These are phyloP conservation scores for Amaranthus hypochondriacus DNA, from an alignment of 148 eudicot genomes.

Conservation along the genomic window DNA sequence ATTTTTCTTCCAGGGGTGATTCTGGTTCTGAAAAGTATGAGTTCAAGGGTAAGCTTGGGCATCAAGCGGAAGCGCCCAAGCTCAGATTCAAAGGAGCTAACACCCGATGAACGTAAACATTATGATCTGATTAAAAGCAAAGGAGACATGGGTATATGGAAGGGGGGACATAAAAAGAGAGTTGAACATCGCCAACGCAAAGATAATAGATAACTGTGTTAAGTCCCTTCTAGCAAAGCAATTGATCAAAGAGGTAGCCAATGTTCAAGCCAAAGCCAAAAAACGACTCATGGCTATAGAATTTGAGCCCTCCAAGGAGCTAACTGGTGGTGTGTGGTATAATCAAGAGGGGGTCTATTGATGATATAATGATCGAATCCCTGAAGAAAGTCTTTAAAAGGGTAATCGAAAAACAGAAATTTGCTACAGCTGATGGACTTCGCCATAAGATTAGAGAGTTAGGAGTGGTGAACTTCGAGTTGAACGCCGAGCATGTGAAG, in stretches of 20 bases:
- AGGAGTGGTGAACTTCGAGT: slow-evolving; percentile 7
- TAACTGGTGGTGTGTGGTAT: slow-evolving; percentile 81
- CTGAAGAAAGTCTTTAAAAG: slow-evolving; percentile 27
- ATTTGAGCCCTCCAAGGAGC: slow-evolving; percentile 58
- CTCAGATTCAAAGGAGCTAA: slow-evolving; percentile 14
- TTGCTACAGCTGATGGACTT: slow-evolving; percentile 46
- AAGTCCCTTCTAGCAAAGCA: slow-evolving; percentile 33
- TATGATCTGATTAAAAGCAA: slow-evolving; percentile 41
- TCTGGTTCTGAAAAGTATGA: slow-evolving; percentile 12
- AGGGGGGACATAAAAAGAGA: slow-evolving; percentile 42
- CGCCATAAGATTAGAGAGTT: slow-evolving; percentile 22
- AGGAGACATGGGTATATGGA: slow-evolving; percentile 56
- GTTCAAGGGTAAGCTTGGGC: slow-evolving; percentile 10
- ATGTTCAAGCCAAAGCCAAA: slow-evolving; percentile 45
- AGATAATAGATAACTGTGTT: slow-evolving; percentile 34
- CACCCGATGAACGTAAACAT: slow-evolving; percentile 30
- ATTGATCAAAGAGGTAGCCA: slow-evolving; percentile 58
- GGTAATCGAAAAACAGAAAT: slow-evolving; percentile 26
- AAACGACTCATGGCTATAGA: slow-evolving; percentile 58
- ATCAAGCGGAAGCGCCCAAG: slow-evolving; percentile 34
- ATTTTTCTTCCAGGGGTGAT: background rate
- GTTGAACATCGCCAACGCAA: slow-evolving; percentile 12
- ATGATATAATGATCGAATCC: slow-evolving; percentile 27
- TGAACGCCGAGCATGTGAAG: slow-evolving; percentile 34
- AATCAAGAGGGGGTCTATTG: slow-evolving; percentile 52